Evolutionary conservation across 768 basidiomycete genomes (phyloP), one percentile per base, ranked within the genome.

Genomic region (Heimioporus sp.): DNA sequence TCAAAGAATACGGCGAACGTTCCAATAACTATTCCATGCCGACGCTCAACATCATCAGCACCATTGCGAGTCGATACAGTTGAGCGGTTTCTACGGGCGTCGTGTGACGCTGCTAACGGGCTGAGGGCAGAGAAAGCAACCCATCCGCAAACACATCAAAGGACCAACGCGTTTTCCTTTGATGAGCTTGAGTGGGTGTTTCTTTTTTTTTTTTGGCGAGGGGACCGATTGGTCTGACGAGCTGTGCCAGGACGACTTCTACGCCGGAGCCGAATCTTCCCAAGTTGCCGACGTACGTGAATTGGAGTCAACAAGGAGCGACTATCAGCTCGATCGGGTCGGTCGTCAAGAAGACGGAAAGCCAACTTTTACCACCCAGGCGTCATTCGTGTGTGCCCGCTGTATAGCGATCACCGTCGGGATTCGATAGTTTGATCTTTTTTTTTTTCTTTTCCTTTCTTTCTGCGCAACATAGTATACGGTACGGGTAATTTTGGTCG

Each of bases 1-100:
- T 88, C 20, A 76, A 80, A 35, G 82, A 84, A 47, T 83, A 80
- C 57, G 77, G 71, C 56, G 39, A 69, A 60, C 49, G 48, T 17
- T 38, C 61, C n/a, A 34, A 44, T n/a, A 36, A 4, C 12, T 60
- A 52, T 42, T 55, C 52, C 11, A 43, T 52, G n/a, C 63, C 62
- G 10, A 54, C 63, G 17, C 55, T 66, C 48, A 64, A 61, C 30
- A 45, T 66, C 15, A 51, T 66, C 19, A 55, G 41, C n/a, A 58
- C 50, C 10, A 24, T 63, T 10, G 49, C 60, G 24, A 53, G 50
- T 32, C 62, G 63, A 43, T 64, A 46, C 43, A 54, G 62, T 63
- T 37, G 1, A 39, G 52, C 31, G 30, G 4, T 52, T 49, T 43
- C 32, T 21, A 34, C 5, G 8, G 16, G 13, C 16, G 13, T 35